phyloP scores from a whole-genome alignment of 2,329 filamentous ascomycete species.

The Teratosphaeria destructans region DNA sequence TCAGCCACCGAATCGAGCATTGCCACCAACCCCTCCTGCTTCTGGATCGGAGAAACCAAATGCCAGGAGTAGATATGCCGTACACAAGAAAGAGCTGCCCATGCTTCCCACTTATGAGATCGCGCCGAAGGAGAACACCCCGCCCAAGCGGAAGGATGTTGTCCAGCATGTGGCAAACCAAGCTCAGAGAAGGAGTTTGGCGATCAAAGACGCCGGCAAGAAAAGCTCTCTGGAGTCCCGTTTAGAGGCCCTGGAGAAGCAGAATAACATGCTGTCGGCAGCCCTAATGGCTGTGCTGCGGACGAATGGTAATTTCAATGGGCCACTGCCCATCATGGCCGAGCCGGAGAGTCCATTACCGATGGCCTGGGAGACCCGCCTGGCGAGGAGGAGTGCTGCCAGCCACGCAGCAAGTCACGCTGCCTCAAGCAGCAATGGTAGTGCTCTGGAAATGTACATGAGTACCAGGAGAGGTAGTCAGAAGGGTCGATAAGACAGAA shows the following conservation, averaged over 20 bases:
- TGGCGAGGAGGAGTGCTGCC: slow-evolving; percentile 18
- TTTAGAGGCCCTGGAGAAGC: slow-evolving; percentile 29
- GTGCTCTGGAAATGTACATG: slow-evolving; percentile 29
- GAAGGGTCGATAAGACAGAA: not conserved
- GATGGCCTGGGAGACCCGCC: slow-evolving; percentile 21
- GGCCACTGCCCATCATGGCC: slow-evolving; percentile 9
- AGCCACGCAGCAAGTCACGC: slow-evolving; percentile 15
- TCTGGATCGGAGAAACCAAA: slow-evolving; percentile 18
- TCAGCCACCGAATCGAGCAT: slow-evolving; percentile 22
- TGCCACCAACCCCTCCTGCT: slow-evolving; percentile 25
- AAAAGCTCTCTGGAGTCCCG: slow-evolving; percentile 20
- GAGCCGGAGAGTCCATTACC: slow-evolving; percentile 5
- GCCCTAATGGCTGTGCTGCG: slow-evolving; percentile 31
- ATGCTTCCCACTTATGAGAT: slow-evolving; percentile 14
- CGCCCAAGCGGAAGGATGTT: slow-evolving; percentile 5
- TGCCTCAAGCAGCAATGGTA: slow-evolving; percentile 17
- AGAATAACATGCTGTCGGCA: slow-evolving; percentile 30
- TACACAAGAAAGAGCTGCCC: slow-evolving; percentile 14
- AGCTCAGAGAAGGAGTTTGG: slow-evolving; percentile 3
- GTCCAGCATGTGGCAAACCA: slow-evolving; percentile 16
- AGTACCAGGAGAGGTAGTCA: slow-evolving; percentile 5
- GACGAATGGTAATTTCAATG: slow-evolving; percentile 25
- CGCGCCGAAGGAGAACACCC: slow-evolving; percentile 9
- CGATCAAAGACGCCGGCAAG: not conserved
- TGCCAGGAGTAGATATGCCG: slow-evolving; percentile 7